Evolutionary conservation across 495 filamentous ascomycete species (phyloP), one percentile per base, ranked within the genome.

Genomic region (Pyrenula aspistea): DNA sequence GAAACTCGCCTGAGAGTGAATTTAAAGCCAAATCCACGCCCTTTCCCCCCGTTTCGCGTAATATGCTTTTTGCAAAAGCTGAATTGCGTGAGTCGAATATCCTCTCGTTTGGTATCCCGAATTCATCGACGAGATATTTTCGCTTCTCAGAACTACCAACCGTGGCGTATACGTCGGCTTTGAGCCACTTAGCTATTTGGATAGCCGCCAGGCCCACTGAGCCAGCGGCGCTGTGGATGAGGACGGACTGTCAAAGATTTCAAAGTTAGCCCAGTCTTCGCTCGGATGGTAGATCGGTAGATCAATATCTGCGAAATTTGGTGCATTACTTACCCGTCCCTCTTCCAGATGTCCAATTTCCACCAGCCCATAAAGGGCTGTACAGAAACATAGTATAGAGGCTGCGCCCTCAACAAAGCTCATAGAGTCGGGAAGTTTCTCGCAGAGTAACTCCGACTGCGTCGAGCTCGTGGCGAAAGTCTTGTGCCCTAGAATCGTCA

Each of bases 201-300:
- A 86, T 81, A 4, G 83, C 76, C 12, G 81, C 82, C 61, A 84
- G 81, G 2, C 83, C 83, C 1, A 84, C 72, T 2, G 72, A 76
- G 21, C 81, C 79, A 2, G 80, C 69, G 15, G 76, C 84, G 1
- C 71, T 70, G 56, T 85, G 79, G 54, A 87, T 81, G 21, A 87
- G 70, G 0, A 85, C 73, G 0, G 63, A 73, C 57, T 85, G 77
- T 69, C n/a, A 73, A 63, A 25, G 73, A 79, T 47, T 73, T 67
- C 55, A 83, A 79, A 50, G 83, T 81, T 22, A 71, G 73, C 8
- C 75, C 69, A 12, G 75, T 77, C 0, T 75, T 79, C 0, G 61
- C 70, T 54, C 68, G 77, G 12, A 81, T 67, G 57, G 62, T 12
- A 2, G 56, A n/a, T n/a, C n/a, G n/a, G n/a, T n/a, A n/a, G n/a